These are phyloP conservation scores for Pyrus pyrifolia DNA, from an alignment of 306 rosid species.

Conservation along the genomic window DNA sequence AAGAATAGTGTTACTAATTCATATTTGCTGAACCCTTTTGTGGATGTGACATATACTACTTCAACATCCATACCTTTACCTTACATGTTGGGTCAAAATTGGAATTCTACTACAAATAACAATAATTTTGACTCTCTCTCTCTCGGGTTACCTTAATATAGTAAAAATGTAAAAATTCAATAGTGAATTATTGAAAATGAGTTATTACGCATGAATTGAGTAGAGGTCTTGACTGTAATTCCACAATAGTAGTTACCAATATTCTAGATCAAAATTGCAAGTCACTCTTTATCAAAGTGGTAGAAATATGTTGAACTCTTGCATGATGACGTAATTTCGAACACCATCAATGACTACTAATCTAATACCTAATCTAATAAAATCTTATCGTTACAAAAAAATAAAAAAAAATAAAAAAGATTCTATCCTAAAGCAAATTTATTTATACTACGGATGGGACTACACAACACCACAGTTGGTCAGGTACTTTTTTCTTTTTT, in stretches of 20 bases:
- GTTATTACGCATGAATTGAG: not conserved
- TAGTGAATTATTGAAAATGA: not conserved
- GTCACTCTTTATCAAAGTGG: too few species aligned
- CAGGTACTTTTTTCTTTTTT: not conserved
- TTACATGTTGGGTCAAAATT: not conserved
- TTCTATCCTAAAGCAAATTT: too few species aligned
- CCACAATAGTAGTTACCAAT: not conserved
- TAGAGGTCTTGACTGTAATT: slow-evolving; percentile 3
- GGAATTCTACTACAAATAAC: not conserved
- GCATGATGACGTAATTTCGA: fast-evolving
- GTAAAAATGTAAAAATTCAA: too few species aligned
- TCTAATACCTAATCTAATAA: too few species aligned
- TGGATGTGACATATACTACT: not conserved
- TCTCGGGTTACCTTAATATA: not conserved
- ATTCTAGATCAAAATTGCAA: not conserved
- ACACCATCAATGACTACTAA: too few species aligned
- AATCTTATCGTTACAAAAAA: too few species aligned
- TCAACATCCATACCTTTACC: not conserved
- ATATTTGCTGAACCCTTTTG: not conserved
- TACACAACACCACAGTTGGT: not conserved
- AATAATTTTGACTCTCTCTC: not conserved
- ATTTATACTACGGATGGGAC: not conserved
- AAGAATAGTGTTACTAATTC: not conserved
- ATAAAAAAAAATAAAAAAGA: too few species aligned
- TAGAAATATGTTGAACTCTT: fast-evolving